Evolutionary conservation across 129 eudicot genomes (phyloP).

Genomic region (Erigeron canadensis): DNA sequence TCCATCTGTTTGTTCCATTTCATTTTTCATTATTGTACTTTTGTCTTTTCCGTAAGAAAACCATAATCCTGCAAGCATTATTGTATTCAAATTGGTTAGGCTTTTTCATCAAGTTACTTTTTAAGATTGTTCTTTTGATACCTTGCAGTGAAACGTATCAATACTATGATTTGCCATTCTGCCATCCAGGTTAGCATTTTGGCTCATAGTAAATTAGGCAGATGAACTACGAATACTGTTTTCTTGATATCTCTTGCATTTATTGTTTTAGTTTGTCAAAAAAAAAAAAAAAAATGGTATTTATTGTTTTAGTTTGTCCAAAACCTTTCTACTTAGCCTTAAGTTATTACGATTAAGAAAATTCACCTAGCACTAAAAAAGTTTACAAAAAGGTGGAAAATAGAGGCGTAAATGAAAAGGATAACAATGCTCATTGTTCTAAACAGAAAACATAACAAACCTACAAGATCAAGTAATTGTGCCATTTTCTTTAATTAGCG

Average conservation of each 20-base stretch:
- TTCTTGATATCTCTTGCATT: conserved; percentile 44
- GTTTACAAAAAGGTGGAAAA: background rate
- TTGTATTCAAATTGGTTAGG: conserved; percentile 2
- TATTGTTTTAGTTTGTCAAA: background rate
- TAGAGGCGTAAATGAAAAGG: background rate
- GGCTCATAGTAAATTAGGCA: conserved; percentile 16
- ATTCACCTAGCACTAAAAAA: background rate
- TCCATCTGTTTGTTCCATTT: background rate
- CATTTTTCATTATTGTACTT: background rate
- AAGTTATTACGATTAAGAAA: background rate
- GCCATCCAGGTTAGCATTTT: conserved; percentile 79
- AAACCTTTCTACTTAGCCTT: background rate
- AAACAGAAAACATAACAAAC: background rate
- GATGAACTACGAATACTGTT: conserved; percentile 3
- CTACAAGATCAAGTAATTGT: background rate
- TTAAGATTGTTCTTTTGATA: conserved; percentile 19
- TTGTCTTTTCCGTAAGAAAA: background rate
- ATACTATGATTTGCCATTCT: conserved; percentile 86
- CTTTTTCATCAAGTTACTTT: background rate
- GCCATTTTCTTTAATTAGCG: background rate
- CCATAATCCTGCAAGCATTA: background rate
- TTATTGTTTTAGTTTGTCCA: background rate
- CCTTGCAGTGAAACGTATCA: conserved; percentile 91
- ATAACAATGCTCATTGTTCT: background rate
- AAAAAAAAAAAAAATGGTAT: too few relatives aligned